These are phyloP conservation scores for Tolypocladium tundrense DNA, from an alignment of 2,329 filamentous ascomycete genomes.

Conservation along the genomic window DNA sequence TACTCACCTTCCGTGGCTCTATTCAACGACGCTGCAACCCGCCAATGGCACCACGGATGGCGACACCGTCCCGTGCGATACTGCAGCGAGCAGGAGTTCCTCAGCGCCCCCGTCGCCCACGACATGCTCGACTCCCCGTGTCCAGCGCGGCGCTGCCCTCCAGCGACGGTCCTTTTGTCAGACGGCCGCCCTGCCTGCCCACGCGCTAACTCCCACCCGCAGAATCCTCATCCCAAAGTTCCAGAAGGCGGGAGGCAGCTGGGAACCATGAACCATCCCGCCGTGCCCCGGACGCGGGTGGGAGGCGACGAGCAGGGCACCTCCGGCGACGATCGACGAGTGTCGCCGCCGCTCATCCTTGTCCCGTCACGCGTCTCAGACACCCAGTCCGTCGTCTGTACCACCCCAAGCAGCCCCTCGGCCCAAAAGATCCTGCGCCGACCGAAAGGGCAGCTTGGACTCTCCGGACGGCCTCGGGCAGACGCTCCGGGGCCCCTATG, in stretches of 20 bases:
- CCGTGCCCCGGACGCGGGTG: neutral
- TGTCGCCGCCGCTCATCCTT: no score
- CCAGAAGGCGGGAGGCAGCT: neutral
- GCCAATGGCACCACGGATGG: neutral
- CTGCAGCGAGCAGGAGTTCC: no score
- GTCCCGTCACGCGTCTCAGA: no score
- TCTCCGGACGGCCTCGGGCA: neutral
- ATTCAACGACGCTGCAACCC: neutral
- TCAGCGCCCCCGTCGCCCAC: no score
- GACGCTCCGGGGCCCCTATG: neutral
- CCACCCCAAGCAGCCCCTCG: neutral
- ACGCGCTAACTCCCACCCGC: neutral
- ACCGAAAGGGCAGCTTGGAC: neutral
- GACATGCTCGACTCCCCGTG: no score
- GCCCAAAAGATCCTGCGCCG: neutral
- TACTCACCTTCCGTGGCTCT: neutral
- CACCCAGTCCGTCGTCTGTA: neutral
- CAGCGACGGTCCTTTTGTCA: neutral
- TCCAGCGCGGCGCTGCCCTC: neutral
- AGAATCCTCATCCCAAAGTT: neutral
- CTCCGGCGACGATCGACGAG: no score
- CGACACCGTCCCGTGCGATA: no score
- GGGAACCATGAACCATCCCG: neutral
- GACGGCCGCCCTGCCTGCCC: neutral
- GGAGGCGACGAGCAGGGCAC: no score